Conservation (phyloP, 1,284 basidiomycete species). For the Sanghuangporus weigelae region DNA sequence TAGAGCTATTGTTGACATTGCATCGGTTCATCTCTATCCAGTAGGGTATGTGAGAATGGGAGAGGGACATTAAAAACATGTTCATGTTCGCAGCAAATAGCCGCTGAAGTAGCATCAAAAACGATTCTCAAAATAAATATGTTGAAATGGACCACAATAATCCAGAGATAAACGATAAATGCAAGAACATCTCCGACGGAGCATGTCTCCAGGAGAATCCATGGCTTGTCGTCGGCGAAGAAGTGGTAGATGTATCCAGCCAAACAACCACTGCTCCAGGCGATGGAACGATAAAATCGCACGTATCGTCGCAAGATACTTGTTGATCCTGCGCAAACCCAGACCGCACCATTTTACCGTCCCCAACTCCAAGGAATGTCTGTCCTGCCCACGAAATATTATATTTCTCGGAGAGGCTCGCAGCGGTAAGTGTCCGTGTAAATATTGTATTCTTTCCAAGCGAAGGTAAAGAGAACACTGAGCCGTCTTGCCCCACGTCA, state of each 20-base stretch:
- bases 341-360: slow-evolving; percentile 34
- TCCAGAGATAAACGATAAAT: neutral
- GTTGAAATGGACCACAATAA: no score
- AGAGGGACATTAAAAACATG: no score
- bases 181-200: neutral
- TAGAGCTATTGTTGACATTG: neutral
- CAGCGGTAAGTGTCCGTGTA: slow-evolving; percentile 41
- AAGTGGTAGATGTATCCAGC: neutral
- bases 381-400: slow-evolving; percentile 55
- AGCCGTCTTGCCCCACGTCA: slow-evolving; percentile 28
- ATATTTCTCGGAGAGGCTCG: slow-evolving; percentile 42
- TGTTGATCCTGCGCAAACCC: slow-evolving; percentile 37
- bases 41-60: neutral
- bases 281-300: slow-evolving; percentile 36
- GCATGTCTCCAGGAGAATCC: neutral
- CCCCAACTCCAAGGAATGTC: slow-evolving; percentile 34
- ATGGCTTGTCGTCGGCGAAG: neutral
- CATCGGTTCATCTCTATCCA: neutral
- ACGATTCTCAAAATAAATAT: no score
- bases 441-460: slow-evolving; percentile 24
- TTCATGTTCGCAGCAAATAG: no score
- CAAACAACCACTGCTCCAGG: slow-evolving; percentile 41
- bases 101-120: no score
- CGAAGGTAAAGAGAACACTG: slow-evolving; percentile 24
- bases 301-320: slow-evolving; percentile 35